Conservation (phyloP, 805 yeast species). For the Ascoidea tarda region DNA sequence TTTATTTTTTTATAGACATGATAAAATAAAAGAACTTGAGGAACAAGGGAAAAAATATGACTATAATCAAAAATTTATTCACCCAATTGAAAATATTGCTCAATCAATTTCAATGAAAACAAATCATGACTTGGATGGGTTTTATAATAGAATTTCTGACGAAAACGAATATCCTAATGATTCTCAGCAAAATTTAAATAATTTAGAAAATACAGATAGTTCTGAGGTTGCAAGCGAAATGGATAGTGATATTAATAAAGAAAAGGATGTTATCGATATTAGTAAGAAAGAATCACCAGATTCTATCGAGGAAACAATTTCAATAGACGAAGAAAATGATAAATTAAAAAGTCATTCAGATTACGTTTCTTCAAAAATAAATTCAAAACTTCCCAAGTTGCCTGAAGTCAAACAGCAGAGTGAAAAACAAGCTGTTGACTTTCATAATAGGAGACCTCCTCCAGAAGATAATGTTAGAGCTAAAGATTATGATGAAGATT, state of each 20-base stretch:
- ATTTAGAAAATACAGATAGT: too few relatives aligned
- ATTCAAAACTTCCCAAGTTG: too few relatives aligned
- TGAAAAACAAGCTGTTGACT: too few relatives aligned
- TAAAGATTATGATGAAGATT: too few relatives aligned
- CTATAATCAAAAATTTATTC: too few relatives aligned
- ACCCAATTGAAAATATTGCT: not conserved
- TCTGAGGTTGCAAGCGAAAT: not conserved
- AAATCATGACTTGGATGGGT: not conserved
- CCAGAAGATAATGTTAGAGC: too few relatives aligned
- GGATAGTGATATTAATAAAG: not conserved
- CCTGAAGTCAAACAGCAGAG: too few relatives aligned
- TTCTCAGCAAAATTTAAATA: too few relatives aligned
- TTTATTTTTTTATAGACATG: slow-evolving; percentile 4
- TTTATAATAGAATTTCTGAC: not conserved
- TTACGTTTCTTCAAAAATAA: too few relatives aligned
- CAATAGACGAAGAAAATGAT: not conserved
- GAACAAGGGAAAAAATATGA: not conserved
- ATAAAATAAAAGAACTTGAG: not conserved
- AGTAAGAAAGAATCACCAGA: not conserved
- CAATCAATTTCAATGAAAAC: not conserved
- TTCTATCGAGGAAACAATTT: not conserved
- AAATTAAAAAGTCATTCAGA: too few relatives aligned
- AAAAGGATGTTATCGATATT: not conserved
- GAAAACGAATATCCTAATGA: too few relatives aligned
- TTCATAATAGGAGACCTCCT: too few relatives aligned